Percentiles rank a stretch among this genome's conserved stretches.
Conservation (phyloP, 2,329 filamentous ascomycete species). For the Cercospora sp. region DNA sequence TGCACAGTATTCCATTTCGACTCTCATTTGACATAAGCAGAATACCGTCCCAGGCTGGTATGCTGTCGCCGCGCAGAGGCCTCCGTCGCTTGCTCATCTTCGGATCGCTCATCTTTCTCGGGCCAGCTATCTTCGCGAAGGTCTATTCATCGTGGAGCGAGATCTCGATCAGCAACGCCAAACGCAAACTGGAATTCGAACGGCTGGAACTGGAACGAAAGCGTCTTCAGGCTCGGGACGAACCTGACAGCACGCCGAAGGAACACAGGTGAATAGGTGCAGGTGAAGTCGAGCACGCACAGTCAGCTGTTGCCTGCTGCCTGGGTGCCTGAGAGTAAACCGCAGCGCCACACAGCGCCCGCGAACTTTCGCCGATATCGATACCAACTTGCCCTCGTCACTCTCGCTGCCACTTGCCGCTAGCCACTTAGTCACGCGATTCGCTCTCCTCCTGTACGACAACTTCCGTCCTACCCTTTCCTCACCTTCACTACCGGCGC, state of each 20-base stretch:
- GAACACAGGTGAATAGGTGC: not conserved
- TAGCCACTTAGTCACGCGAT: not conserved
- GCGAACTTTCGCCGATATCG: constrained; percentile 1
- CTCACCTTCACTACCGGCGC: not conserved
- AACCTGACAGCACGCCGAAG: not conserved
- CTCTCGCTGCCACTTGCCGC: not conserved
- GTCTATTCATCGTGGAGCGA: constrained; percentile 16
- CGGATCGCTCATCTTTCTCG: constrained; percentile 15
- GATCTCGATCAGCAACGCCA: constrained; percentile 16
- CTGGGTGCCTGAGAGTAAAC: constrained; percentile 3
- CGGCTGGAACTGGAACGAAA: constrained; percentile 11
- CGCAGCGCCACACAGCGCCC: not conserved
- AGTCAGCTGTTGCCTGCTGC: not conserved
- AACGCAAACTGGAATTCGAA: constrained; percentile 15
- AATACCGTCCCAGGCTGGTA: not conserved
- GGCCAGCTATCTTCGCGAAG: constrained; percentile 11
- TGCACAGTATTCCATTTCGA: not conserved
- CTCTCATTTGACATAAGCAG: not conserved
- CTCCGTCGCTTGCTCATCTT: constrained; percentile 16
- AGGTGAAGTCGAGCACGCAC: not conserved
- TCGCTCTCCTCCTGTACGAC: not conserved
- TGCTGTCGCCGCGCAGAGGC: constrained; percentile 10
- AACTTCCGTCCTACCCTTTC: not conserved
- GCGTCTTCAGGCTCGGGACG: not conserved
- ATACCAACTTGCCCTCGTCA: not conserved